Percentiles rank a stretch among this genome's conserved stretches.
phyloP scores from a whole-genome alignment of 352 stramenopile genomes.

The Thalassiosira livingstoniorum region DNA sequence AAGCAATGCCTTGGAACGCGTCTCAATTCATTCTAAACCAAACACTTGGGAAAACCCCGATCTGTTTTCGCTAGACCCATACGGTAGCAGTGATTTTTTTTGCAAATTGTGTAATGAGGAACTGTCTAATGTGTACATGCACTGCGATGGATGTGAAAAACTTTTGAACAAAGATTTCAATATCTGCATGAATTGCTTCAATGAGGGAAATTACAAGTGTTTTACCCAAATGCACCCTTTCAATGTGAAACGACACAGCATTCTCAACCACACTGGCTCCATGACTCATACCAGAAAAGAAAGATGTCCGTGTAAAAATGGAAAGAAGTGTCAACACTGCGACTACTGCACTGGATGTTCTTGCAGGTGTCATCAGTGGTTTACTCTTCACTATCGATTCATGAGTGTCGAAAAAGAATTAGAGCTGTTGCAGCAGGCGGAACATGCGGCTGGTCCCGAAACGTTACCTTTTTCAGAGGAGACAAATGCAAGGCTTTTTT shows the following conservation, averaged over 20 bases:
- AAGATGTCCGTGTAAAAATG: slow-evolving; percentile 76
- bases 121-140: slow-evolving; percentile 85
- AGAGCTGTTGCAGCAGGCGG: slow-evolving; percentile 49
- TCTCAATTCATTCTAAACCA: slow-evolving; percentile 53
- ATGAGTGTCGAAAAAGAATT: slow-evolving; percentile 60
- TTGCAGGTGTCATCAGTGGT: slow-evolving; percentile 74
- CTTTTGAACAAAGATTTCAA: slow-evolving; percentile 85
- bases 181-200: slow-evolving; percentile 81
- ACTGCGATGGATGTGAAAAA: slow-evolving; percentile 85
- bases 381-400: slow-evolving; percentile 74
- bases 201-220: slow-evolving; percentile 55
- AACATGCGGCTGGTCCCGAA: slow-evolving; percentile 49
- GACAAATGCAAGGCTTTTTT: slow-evolving; percentile 49
- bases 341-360: slow-evolving; percentile 71
- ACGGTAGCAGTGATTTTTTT: slow-evolving; percentile 71
- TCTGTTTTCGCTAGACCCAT: slow-evolving; percentile 67
- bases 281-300: slow-evolving; percentile 43
- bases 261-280: slow-evolving; percentile 69
- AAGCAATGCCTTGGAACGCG: slow-evolving; percentile 18
- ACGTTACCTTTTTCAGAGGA: slow-evolving; percentile 18
- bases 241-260: slow-evolving; percentile 60
- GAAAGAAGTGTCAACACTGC: slow-evolving; percentile 61
- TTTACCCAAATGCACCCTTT: slow-evolving; percentile 76
- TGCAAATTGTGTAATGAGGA: slow-evolving; percentile 81
- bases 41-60: slow-evolving; percentile 57